Evolutionary conservation across 2,329 filamentous ascomycete genomes (phyloP), one percentile per base, ranked within the genome.

Genomic region (Pseudogymnoascus sp.): DNA sequence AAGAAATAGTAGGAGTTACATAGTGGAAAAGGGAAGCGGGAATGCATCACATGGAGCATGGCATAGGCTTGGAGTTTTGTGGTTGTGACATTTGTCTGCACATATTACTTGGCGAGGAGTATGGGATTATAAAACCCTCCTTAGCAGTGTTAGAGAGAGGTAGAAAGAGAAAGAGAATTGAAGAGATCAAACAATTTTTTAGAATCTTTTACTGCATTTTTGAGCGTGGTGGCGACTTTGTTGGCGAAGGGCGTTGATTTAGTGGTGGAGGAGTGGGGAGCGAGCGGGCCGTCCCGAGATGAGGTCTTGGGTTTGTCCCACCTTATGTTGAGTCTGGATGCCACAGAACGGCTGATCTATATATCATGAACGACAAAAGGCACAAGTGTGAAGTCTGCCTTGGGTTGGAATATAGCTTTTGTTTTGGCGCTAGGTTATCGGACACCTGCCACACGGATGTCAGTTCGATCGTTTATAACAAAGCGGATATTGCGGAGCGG

Each of bases 71-170:
- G 46, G 46, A 53, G 46, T 53, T 53, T 53, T 53, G 46, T 53
- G 46, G 25, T 6, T 16, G 46, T 53, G 25, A 16, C 46, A 53
- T 31, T 53, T 53, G 46, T 31, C 46, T 53, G 46, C 14, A 53
- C 25, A 53, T 53, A 53, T 53, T 53, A 53, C 25, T 53, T 53
- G 46, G 46, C 46, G 25, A 31, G 46, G 46, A 53, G 46, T 53
- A 53, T 31, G 25, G 46, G 46, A 16, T 31, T 53, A 28, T 18
- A 53, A 16, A 31, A n/a, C 23, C 23, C 31, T 25, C 46, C 31
- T 53, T 9, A n/a, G 25, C 46, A 31, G 4, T 53, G 23, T 53
- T 53, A 18, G 46, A 53, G 46, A 53, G 25, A 49, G 14, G 7
- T 16, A 11, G 14, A 31, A 53, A 46, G 11, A 25, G 3, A 31